Evolutionary conservation across 2,329 filamentous ascomycete genomes (phyloP).

Genomic region (Verticillium zaregamsianum): DNA sequence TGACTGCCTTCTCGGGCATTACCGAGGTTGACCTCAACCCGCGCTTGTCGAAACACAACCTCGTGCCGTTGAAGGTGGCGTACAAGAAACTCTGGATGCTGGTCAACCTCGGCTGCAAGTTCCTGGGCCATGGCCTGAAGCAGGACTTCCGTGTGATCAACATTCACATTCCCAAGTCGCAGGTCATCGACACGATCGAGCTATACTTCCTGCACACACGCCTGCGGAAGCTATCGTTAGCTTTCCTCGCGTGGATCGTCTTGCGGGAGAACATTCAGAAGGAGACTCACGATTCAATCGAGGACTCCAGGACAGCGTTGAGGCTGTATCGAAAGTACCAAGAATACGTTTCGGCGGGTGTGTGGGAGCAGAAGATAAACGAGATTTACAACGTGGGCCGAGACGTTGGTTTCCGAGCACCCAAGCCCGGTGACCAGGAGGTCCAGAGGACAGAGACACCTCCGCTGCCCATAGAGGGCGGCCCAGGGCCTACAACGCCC

Average conservation of each 20-base stretch:
- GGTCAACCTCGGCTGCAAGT: slow-evolving; percentile 88
- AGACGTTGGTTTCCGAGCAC: slow-evolving; percentile 47
- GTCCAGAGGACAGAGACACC: slow-evolving; percentile 50
- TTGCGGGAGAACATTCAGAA: slow-evolving; percentile 93
- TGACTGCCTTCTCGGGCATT: slow-evolving; percentile 93
- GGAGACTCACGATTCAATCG: slow-evolving; percentile 89
- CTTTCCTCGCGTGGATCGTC: slow-evolving; percentile 87
- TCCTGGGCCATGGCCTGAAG: slow-evolving; percentile 88
- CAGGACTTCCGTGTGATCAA: slow-evolving; percentile 98
- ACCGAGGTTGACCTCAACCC: slow-evolving; percentile 80
- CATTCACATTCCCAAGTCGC: slow-evolving; percentile 84
- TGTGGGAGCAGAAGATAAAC: slow-evolving; percentile 77
- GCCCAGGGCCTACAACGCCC: slow-evolving; percentile 41
- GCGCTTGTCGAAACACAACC: slow-evolving; percentile 70
- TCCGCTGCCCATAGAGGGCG: slow-evolving; percentile 37
- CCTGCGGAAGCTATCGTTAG: slow-evolving; percentile 81
- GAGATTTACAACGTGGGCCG: slow-evolving; percentile 67
- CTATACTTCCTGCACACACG: slow-evolving; percentile 81
- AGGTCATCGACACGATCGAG: slow-evolving; percentile 92
- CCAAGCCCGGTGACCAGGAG: slow-evolving; percentile 39
- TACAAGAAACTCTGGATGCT: slow-evolving; percentile 99
- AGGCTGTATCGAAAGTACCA: slow-evolving; percentile 86
- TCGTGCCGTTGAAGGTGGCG: slow-evolving; percentile 82
- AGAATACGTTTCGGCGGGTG: slow-evolving; percentile 82
- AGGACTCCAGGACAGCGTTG: slow-evolving; percentile 87